phyloP scores from a whole-genome alignment of 805 yeast species.

The Brettanomyces anomalus region DNA sequence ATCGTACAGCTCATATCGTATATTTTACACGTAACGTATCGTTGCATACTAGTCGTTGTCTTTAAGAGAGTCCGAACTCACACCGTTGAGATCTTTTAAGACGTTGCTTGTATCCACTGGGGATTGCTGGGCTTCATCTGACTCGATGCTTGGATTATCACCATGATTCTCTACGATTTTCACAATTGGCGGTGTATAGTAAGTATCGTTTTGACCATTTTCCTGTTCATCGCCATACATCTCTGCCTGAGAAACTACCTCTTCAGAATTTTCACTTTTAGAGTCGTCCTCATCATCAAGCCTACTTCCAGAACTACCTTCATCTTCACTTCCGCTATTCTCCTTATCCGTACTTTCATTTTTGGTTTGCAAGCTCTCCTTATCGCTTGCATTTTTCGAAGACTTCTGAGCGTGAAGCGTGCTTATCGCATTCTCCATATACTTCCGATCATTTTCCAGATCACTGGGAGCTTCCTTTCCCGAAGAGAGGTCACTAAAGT shows the following conservation, averaged over 20 bases:
- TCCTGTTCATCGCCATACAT: background rate
- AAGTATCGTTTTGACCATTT: conserved; percentile 1
- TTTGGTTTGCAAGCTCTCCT: too few relatives aligned
- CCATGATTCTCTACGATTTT: background rate
- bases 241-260: too few relatives aligned
- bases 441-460: conserved; percentile 1
- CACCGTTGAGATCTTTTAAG: too few relatives aligned
- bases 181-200: conserved; percentile 2
- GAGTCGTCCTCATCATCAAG: too few relatives aligned
- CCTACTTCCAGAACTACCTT: too few relatives aligned
- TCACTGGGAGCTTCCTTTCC: background rate
- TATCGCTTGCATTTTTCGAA: too few relatives aligned
- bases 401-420: background rate
- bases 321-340: too few relatives aligned
- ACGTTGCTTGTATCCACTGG: too few relatives aligned
- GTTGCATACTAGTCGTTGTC: background rate
- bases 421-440: conserved; percentile 1
- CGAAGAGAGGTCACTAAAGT: background rate
- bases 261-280: too few relatives aligned
- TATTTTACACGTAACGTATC: background rate
- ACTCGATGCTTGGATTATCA: background rate
- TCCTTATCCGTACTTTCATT: too few relatives aligned
- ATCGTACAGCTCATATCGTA: background rate
- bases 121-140: conserved; percentile 1
- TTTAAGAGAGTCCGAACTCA: too few relatives aligned